Conservation (phyloP, 148 eudicot species). For the Rhododendron henanense region DNA sequence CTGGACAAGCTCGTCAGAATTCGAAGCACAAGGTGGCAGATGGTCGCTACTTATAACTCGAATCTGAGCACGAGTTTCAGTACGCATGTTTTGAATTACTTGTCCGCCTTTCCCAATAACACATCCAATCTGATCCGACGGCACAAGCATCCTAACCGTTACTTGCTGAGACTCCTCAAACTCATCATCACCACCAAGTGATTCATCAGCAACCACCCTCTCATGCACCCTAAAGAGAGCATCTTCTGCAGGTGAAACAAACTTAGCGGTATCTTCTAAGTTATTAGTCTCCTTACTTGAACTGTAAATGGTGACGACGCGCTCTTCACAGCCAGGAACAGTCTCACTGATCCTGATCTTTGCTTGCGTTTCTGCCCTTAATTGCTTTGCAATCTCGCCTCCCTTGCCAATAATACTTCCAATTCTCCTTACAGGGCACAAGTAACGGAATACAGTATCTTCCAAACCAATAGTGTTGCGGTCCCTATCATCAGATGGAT, state of each 20-base stretch:
- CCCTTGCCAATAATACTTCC: constrained; percentile 97
- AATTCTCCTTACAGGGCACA: constrained; percentile 78
- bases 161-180: constrained; percentile 55
- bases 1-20: constrained; percentile 89
- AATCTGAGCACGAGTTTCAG: constrained; percentile 77
- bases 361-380: constrained; percentile 68
- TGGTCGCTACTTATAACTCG: constrained; percentile 72
- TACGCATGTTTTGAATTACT: constrained; percentile 70
- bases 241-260: constrained; percentile 71
- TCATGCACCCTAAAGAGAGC: constrained; percentile 89
- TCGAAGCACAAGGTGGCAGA: constrained; percentile 78
- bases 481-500: constrained; percentile 62
- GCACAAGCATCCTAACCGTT: constrained; percentile 70
- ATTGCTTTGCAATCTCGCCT: constrained; percentile 81
- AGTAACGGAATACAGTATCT: constrained; percentile 82
- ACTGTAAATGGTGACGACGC: constrained; percentile 76
- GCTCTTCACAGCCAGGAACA: constrained; percentile 81
- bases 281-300: constrained; percentile 67
- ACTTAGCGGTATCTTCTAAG: constrained; percentile 46
- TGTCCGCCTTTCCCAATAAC: constrained; percentile 94
- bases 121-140: constrained; percentile 95
- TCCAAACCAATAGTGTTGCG: constrained; percentile 56
- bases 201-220: constrained; percentile 67
- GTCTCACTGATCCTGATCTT: constrained; percentile 84
- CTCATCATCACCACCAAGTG: constrained; percentile 47